A percentile compares a stretch with the other conserved stretches of the same genome.
These are phyloP conservation scores for Paxillus rubicundulus DNA, from an alignment of 768 basidiomycete genomes.

Conservation along the genomic window DNA sequence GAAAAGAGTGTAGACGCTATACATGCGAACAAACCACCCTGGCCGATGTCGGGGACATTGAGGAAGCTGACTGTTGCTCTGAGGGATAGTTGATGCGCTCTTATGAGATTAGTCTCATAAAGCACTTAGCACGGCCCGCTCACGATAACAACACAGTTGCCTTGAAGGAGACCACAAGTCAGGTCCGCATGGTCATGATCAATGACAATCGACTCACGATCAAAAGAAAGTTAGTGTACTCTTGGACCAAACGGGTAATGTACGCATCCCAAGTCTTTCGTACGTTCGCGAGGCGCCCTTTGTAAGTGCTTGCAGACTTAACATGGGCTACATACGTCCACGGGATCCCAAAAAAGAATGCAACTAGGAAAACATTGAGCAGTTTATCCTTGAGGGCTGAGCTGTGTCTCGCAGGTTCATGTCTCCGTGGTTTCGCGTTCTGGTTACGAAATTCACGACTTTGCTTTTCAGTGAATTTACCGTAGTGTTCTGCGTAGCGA, in stretches of 20 bases:
- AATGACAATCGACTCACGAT: constrained; percentile 38
- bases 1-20: constrained; percentile 47
- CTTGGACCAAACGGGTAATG: constrained; percentile 48
- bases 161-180: constrained; percentile 23
- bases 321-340: constrained; percentile 50
- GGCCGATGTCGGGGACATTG: constrained; percentile 41
- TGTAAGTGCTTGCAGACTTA: constrained; percentile 46
- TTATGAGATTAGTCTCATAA: not conserved
- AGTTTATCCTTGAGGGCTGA: constrained; percentile 2
- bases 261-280: constrained; percentile 50
- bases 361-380: constrained; percentile 31
- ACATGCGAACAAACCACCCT: constrained; percentile 22
- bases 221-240: constrained; percentile 56
- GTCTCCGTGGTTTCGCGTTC: not conserved
- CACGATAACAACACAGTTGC: constrained; percentile 55
- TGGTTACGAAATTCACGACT: constrained; percentile 14
- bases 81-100: not conserved
- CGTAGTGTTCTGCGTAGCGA: constrained; percentile 45
- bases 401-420: constrained; percentile 11
- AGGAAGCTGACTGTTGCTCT: constrained; percentile 53
- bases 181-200: not conserved
- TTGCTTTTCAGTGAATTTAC: constrained; percentile 39
- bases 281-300: constrained; percentile 47
- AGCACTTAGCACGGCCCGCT: constrained; percentile 13
- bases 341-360: constrained; percentile 53